Conservation (phyloP, 2,329 filamentous ascomycete genomes). For the Botrytis sinoallii region DNA sequence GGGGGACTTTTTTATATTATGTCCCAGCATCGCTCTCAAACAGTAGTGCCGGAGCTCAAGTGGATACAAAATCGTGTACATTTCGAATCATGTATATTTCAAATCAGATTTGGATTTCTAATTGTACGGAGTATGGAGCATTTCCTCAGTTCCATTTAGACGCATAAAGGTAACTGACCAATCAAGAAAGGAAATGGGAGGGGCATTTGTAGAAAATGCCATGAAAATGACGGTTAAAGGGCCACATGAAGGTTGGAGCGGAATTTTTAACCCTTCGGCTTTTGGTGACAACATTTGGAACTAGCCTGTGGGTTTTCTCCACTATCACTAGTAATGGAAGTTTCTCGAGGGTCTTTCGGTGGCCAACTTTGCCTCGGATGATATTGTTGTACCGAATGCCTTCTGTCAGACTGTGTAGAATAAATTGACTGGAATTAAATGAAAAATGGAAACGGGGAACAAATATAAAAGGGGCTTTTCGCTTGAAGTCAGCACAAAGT, state of each 20-base stretch:
- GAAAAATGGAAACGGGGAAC: background rate
- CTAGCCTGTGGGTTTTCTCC: constrained; percentile 5
- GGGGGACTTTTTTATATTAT: background rate
- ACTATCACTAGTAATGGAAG: background rate
- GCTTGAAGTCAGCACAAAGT: background rate
- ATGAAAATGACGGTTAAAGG: background rate
- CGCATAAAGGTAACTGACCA: background rate
- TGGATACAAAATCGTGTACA: background rate
- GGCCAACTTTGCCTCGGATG: background rate
- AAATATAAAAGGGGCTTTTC: background rate
- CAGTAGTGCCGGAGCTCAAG: background rate
- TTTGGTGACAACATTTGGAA: background rate
- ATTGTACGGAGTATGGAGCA: background rate
- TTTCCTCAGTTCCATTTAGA: background rate
- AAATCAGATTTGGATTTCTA: background rate
- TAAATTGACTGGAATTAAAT: background rate
- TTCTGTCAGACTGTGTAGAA: background rate
- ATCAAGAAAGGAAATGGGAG: background rate
- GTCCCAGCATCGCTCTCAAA: background rate
- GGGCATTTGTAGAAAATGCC: background rate
- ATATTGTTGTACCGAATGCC: background rate
- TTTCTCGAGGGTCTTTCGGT: background rate
- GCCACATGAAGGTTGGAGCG: background rate
- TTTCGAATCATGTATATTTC: background rate
- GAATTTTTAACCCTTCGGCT: background rate